A percentile compares a stretch with the other conserved stretches of the same genome.
These are phyloP conservation scores for Globisporangium middletonii DNA, from an alignment of 352 stramenopile genomes.

Conservation along the genomic window DNA sequence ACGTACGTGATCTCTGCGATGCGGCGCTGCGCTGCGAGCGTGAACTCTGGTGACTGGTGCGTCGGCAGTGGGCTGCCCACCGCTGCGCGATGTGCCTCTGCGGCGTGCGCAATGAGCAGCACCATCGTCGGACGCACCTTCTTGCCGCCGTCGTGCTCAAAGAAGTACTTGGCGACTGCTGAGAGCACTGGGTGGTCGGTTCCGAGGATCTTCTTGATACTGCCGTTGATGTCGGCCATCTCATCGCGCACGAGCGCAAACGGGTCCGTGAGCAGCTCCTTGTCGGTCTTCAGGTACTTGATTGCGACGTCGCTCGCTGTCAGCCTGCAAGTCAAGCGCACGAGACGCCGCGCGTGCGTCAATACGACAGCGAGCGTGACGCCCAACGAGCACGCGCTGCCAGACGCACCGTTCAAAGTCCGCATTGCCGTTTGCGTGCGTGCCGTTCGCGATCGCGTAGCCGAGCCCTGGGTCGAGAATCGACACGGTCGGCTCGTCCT, in stretches of 20 bases:
- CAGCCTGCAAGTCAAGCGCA: constrained; percentile 1
- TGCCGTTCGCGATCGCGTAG: constrained; percentile 39
- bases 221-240: constrained; percentile 89
- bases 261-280: constrained; percentile 73
- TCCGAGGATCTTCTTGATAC: constrained; percentile 94
- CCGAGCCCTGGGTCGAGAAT: constrained; percentile 66
- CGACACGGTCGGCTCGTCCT: constrained; percentile 82
- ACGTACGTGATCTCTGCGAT: constrained; percentile 84
- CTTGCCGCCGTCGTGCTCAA: constrained; percentile 94
- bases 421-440: constrained; percentile 28
- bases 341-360: neutral
- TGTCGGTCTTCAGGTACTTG: constrained; percentile 49
- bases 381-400: neutral
- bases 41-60: constrained; percentile 72
- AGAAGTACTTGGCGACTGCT: constrained; percentile 96
- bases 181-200: constrained; percentile 96
- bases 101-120: constrained; percentile 90
- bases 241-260: constrained; percentile 91
- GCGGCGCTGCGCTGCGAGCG: constrained; percentile 59
- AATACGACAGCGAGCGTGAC: neutral
- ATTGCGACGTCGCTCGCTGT: constrained; percentile 24
- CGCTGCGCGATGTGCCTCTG: constrained; percentile 72
- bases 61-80: constrained; percentile 32
- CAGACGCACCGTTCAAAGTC: constrained; percentile 34
- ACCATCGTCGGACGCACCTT: constrained; percentile 98